Base-by-base conservation (phyloP, 345 rosid genomes). In the Anastatica hierochuntica region DNA sequence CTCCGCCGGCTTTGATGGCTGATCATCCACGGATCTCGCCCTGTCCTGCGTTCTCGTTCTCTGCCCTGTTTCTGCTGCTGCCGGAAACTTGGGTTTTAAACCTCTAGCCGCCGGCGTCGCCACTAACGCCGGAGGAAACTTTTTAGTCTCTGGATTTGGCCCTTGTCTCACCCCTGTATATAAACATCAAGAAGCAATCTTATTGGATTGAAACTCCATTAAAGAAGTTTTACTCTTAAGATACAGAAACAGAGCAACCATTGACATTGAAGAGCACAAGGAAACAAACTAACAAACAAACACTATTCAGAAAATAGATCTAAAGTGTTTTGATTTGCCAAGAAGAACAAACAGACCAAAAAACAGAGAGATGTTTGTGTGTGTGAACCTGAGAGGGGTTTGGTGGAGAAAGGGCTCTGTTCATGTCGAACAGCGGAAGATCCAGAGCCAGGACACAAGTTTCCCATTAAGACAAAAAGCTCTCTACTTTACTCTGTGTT, bases 401-500 rank as follows among this genome's bases (percentile, higher is more conserved):
- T 60, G 50, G 71, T 45, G 50, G 71, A 21, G 38, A 13, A 51
- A 53, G 65, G 56, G 14, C 30, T 66, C 9, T 43, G 71, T 34
- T 57, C 58, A 0, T 66, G 56, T 38, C 7, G 44, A 59, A 59
- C 71, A 44, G 50, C 21, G 10, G 65, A 59, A 59, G 69, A 64
- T 30, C 63, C 56, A 8, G 27, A 24, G 27, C 71, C 63, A 26
- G 34, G 26, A 39, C 71, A 66, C 0, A 26, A 21, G 61, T 66
- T 66, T 1, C 71, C 71, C 71, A 66, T 66, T 11, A 29, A 44
- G 64, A 50, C 36, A 14, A 18, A 27, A 44, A 44, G 41, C 10
- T 66, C 34, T 52, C 38, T 21, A 58, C 38, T 51, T 44, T 19
- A 9, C 37, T 55, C 36, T 39, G 14, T 46, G 41, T 20, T 42